Evolutionary conservation across 225 moss, liverwort and hornwort species (phyloP), one percentile per base, ranked within the genome.

Genomic region (Rhytidiadelphus loreus): DNA sequence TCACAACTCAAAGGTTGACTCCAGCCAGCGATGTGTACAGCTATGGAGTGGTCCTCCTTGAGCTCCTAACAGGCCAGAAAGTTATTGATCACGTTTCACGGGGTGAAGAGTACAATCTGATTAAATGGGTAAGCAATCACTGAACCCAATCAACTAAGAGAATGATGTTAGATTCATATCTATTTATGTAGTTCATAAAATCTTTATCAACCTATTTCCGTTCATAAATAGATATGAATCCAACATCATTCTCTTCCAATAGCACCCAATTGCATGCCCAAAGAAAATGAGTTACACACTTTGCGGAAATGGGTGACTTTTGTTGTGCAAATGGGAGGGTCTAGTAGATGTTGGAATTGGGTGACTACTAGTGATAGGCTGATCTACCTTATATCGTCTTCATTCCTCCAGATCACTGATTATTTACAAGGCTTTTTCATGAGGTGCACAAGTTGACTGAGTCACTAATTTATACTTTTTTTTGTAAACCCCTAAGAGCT

Each of bases 21-120:
- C 64, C 91, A 56, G 93, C 91, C 65, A 93, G 88, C 33, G 93
- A 93, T 29, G 93, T 91, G 75, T 88, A 90, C 86, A 81, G 91
- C 84, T 91, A 55, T 84, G 91, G 93, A 58, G 91, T 93, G 63
- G 87, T 93, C 7, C 90, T 91, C 22, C 84, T 93, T 61, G 91
- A 93, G 87, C 91, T 93, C n/a, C 37, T 91, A 22, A 93, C 93
- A 53, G 89, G 93, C 74, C 91, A 91, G 55, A 91, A 82, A 91
- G 86, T 89, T 33, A 91, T 93, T 77, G 93, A 91, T 66, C 89
- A 83, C 26, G 55, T 78, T 59, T 91, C 92, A 43, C 91, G 92
- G 3, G 92, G 89, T 56, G 92, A 92, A 82, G 92, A 92, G 60
- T 91, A 86, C 58, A 92, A 86, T 71, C 83, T 92, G 11, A 92